Evolutionary conservation across 805 yeast species (phyloP), one percentile per base, ranked within the genome.

Genomic region (Lipomyces lipofer): DNA sequence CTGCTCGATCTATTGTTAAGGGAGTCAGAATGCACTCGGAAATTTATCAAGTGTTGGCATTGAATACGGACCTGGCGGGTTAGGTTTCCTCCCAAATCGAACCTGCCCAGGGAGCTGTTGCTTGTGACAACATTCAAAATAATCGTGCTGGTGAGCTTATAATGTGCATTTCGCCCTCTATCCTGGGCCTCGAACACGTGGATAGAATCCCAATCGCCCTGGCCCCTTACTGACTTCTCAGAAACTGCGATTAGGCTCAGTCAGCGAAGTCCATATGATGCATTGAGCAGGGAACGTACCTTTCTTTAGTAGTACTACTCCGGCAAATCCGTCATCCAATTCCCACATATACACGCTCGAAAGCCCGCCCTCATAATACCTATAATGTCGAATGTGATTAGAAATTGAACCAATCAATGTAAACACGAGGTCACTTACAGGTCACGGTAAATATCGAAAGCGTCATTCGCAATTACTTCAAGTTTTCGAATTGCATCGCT

Each of bases 311-410:
- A 92, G 75, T 13, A 84, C 90, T 4, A 90, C 97, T 19, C 98
- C 98, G 3, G 97, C 97, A 74, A 92, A 89, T 1, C 87, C 88
- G 29, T 71, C 88, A 32, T 82, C 84, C 21, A 81, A 77, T 64
- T 91, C 97, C 99, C 99, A 92, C 48, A 94, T 74, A 68, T 94
- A 92, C 15, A 86, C 95, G 52, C 91, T 83, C 1, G 94, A 84
- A 36, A 86, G 76, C 21, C 98, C 99, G 36, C 97, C 97, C 70
- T 91, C 98, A 69, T 90, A 92, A 73, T 92, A 92, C 46, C 64
- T 58, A 21, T 10, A 5, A 5, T 12, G n/a, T n/a, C n/a, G n/a
- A 29, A 22, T 8, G 10, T 25, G 22, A 35, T 22, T 8, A 21
- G 48, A n/a, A 19, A 7, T 19, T 25, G 5, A 10, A 12, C 4